Evolutionary conservation across 495 filamentous ascomycete genomes (phyloP), one percentile per base, ranked within the genome.

Genomic region (Trichoderma erinaceum): DNA sequence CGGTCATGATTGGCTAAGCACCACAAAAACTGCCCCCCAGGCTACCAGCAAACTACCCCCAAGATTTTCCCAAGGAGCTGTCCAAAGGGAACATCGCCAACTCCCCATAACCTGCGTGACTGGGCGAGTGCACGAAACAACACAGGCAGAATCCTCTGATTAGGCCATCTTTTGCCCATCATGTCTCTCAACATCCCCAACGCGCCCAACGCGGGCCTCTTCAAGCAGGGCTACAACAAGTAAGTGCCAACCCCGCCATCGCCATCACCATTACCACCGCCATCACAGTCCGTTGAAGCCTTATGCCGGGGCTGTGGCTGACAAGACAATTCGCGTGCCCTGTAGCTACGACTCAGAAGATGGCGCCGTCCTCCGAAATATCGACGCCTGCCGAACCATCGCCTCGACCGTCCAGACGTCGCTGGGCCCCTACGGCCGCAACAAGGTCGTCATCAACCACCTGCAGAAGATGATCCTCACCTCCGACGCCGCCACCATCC

Each of bases 391-490:
- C 83, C 88, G 92, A 73, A 92, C 96, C 58, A 98, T 99, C 78
- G 88, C 96, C 16, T 88, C 88, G 70, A 99, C 96, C 63, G 96
- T 99, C 41, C 92, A 96, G 82, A 97, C 96, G 64, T 98, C 94
- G 63, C 85, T 99, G 46, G 95, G 96, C 64, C 96, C 96, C 66
- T 97, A 95, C 77, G 96, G 96, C 75, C 91, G 96, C 78, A 99
- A 98, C 84, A 99, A 99, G 84, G 97, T 99, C 78, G 92, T 99
- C 82, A 97, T 99, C 84, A 99, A 98, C 81, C 96, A 99, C 82
- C 85, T 99, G 68, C 93, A 97, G 81, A 99, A 99, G 85, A 97
- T 98, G 95, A 94, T 97, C 70, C 85, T 99, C 68, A 99, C 96
- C 68, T 97, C 92, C 61, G 96, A 99, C 76, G 96, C 96, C 48